These are phyloP conservation scores for Phylloboletellus chloephorus DNA, from an alignment of 1,284 basidiomycete genomes.

Conservation along the genomic window DNA sequence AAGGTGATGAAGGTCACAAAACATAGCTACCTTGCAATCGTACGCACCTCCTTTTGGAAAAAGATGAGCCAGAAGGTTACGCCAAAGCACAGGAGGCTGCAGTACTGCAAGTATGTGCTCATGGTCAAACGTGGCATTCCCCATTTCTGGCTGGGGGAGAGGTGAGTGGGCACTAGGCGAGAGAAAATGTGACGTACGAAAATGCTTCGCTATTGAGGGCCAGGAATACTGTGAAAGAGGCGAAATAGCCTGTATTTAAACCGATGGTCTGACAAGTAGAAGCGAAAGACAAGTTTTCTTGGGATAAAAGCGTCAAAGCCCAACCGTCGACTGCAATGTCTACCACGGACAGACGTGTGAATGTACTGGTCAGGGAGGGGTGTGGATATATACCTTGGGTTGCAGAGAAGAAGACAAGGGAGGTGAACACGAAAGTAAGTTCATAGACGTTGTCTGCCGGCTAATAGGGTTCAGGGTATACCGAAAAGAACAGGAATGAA, in stretches of 20 bases:
- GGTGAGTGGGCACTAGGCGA: slow-evolving; percentile 4
- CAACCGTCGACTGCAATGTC: slow-evolving; percentile 99
- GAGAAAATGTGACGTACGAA: slow-evolving; percentile 48
- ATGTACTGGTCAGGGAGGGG: not conserved
- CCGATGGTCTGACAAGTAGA: slow-evolving; percentile 98
- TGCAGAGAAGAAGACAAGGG: slow-evolving; percentile 91
- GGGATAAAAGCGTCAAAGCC: slow-evolving; percentile 94
- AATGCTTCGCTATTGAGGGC: slow-evolving; percentile 96
- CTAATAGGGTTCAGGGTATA: slow-evolving; percentile 39
- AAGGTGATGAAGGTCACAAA: slow-evolving; percentile 7
- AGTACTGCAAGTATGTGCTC: slow-evolving; percentile 82
- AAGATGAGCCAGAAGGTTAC: slow-evolving; percentile 87
- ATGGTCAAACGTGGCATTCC: slow-evolving; percentile 82
- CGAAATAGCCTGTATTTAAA: slow-evolving; percentile 92
- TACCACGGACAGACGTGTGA: slow-evolving; percentile 27
- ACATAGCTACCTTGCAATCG: slow-evolving; percentile 5
- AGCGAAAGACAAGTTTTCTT: slow-evolving; percentile 93
- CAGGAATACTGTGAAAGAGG: slow-evolving; percentile 96
- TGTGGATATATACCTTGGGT: slow-evolving; percentile 72
- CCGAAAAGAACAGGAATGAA: not conserved
- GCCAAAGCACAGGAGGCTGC: slow-evolving; percentile 73
- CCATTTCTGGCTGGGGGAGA: slow-evolving; percentile 60
- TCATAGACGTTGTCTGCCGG: slow-evolving; percentile 76
- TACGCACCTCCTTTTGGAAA: slow-evolving; percentile 84
- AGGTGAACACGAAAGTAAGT: slow-evolving; percentile 85